These are phyloP conservation scores for Colletotrichum chrysophilum DNA, from an alignment of 2,329 filamentous ascomycete genomes.

Conservation along the genomic window DNA sequence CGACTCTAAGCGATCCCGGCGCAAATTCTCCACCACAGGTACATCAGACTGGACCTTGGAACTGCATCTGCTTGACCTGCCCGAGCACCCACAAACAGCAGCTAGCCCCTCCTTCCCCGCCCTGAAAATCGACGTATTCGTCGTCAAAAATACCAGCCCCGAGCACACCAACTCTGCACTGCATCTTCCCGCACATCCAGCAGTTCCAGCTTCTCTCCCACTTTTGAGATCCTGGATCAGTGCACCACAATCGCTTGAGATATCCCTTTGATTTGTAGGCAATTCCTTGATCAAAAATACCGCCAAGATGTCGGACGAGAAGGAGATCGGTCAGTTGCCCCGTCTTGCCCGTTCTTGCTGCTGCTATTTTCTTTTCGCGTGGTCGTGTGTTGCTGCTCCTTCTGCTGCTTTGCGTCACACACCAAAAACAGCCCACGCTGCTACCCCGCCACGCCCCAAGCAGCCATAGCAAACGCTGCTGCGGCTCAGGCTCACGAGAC, in stretches of 20 bases:
- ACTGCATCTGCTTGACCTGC: constrained; percentile 7
- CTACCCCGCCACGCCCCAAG: constrained; percentile 4
- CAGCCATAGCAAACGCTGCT: background rate
- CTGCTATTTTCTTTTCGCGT: background rate
- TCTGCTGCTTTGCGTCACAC: constrained; percentile 25
- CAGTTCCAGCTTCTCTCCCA: constrained; percentile 7
- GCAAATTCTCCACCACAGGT: constrained; percentile 1
- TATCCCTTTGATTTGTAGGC: constrained; percentile 4
- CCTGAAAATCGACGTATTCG: constrained; percentile 24
- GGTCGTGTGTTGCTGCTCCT: constrained; percentile 25
- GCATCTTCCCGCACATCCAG: constrained; percentile 14
- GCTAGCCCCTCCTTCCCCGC: constrained; percentile 23
- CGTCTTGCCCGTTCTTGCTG: background rate
- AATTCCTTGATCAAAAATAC: constrained; percentile 14
- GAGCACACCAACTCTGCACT: constrained; percentile 19
- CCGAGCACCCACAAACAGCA: constrained; percentile 22
- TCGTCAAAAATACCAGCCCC: constrained; percentile 22
- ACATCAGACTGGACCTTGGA: constrained; percentile 11
- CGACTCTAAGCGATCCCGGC: constrained; percentile 3
- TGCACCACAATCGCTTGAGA: constrained; percentile 19
- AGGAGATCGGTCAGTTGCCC: constrained; percentile 47
- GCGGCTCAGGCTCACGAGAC: background rate
- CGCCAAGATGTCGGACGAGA: constrained; percentile 50
- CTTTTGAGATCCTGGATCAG: constrained; percentile 13
- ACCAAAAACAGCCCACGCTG: constrained; percentile 26